Evolutionary conservation across 192 early-diverging fungal genomes (phyloP).

Genomic region (Rhizophagus prolifer): DNA sequence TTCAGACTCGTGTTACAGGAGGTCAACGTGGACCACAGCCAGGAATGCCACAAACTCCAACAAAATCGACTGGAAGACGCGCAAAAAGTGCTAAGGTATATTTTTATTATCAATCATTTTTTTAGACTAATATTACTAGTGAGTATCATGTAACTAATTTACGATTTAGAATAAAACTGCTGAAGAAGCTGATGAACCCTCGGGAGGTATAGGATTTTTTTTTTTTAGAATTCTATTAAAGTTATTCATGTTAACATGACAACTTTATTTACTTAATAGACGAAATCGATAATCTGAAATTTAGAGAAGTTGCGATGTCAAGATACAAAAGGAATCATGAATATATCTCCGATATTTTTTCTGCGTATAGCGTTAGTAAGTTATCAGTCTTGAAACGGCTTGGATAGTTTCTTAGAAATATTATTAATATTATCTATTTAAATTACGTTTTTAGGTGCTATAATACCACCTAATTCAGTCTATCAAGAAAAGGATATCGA

Average conservation of each 20-base stretch:
- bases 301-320: constrained; percentile 62
- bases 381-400: neutral
- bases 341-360: constrained; percentile 65
- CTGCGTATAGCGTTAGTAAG: constrained; percentile 57
- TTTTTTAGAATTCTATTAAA: neutral
- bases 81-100: neutral
- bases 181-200: constrained; percentile 58
- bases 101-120: neutral
- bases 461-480: constrained; percentile 33
- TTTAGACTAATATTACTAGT: neutral
- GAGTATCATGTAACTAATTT: neutral
- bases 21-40: neutral
- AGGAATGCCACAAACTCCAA: neutral
- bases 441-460: constrained; percentile 28
- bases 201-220: constrained; percentile 41
- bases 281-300: constrained; percentile 56
- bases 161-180: constrained; percentile 11
- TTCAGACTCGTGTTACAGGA: neutral
- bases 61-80: neutral
- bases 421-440: too few species aligned
- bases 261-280: constrained; percentile 36
- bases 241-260: neutral
- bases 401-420: neutral
- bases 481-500: constrained; percentile 34
- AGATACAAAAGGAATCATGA: constrained; percentile 65